Percentiles rank a stretch among this genome's conserved stretches.
phyloP scores from a whole-genome alignment of 148 eudicot species.

The Silene uniflora region DNA sequence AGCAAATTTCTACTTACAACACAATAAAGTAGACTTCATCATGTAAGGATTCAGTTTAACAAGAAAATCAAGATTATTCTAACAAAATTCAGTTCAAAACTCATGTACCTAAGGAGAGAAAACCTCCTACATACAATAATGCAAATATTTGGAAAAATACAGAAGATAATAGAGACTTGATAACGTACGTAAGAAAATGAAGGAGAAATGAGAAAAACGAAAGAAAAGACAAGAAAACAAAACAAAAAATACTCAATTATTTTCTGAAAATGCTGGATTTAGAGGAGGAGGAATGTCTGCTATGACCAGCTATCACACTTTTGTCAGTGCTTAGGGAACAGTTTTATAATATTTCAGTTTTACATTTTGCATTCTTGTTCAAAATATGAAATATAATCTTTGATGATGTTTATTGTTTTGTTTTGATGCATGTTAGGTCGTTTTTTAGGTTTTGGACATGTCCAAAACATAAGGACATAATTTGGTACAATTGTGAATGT shows the following conservation, averaged over 20 bases:
- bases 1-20: too few relatives aligned
- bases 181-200: background rate
- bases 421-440: slow-evolving; percentile 9
- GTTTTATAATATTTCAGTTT: background rate
- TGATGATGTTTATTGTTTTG: slow-evolving; percentile 12
- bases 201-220: background rate
- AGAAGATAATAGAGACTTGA: background rate
- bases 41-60: too few relatives aligned
- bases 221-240: background rate
- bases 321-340: slow-evolving; percentile 9
- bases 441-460: slow-evolving; percentile 7
- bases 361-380: background rate
- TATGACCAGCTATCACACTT: slow-evolving; percentile 18
- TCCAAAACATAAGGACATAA: background rate
- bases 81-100: too few relatives aligned
- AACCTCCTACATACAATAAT: background rate
- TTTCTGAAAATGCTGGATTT: slow-evolving; percentile 17
- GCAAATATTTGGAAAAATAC: background rate
- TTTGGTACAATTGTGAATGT: background rate
- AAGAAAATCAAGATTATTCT: too few relatives aligned
- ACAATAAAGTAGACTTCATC: too few relatives aligned
- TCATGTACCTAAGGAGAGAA: too few relatives aligned
- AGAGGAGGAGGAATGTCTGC: slow-evolving; percentile 31
- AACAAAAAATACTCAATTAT: slow-evolving; percentile 23
- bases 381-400: background rate